phyloP scores from a whole-genome alignment of 2,329 filamentous ascomycete genomes.

The Arthrinium puccinioides region DNA sequence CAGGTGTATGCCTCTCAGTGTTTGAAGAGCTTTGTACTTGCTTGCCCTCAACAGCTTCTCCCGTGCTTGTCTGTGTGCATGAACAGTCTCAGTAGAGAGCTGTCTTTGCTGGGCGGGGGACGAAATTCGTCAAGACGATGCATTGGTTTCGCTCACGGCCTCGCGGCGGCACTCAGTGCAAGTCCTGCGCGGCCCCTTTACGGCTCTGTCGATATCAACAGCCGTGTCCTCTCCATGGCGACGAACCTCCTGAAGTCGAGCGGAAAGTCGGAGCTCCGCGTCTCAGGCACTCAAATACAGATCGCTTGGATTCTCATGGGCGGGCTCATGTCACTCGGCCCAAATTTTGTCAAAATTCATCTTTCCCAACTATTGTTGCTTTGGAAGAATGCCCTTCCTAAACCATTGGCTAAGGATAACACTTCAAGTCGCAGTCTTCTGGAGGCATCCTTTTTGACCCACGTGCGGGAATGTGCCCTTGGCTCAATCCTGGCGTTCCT shows the following conservation, averaged over 20 bases:
- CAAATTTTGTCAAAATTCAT: constrained; percentile 98
- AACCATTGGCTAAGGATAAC: constrained; percentile 88
- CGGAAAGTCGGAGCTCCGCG: constrained; percentile 79
- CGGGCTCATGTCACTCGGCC: constrained; percentile 90
- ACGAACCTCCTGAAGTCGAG: constrained; percentile 90
- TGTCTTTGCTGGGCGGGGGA: constrained; percentile 67
- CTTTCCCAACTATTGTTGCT: constrained; percentile 85
- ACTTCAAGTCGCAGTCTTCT: constrained; percentile 75
- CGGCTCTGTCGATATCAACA: constrained; percentile 92
- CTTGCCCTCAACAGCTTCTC: constrained; percentile 85
- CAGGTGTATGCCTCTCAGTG: constrained; percentile 85
- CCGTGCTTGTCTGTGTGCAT: constrained; percentile 91
- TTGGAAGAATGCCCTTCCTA: constrained; percentile 96
- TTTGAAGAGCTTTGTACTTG: constrained; percentile 78
- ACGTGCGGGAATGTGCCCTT: constrained; percentile 90
- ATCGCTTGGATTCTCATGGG: constrained; percentile 97
- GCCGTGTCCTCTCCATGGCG: constrained; percentile 81
- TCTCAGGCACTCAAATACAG: constrained; percentile 91
- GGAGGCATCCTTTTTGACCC: constrained; percentile 86
- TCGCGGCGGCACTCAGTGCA: constrained; percentile 85
- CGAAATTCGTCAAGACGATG: constrained; percentile 77
- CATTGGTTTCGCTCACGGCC: constrained; percentile 82
- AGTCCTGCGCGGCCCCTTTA: constrained; percentile 84
- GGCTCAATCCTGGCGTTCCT: constrained; percentile 88
- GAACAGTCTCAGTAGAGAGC: constrained; percentile 86